Conservation (phyloP, 1,284 basidiomycete genomes). For the Xerocomus nothofagi region DNA sequence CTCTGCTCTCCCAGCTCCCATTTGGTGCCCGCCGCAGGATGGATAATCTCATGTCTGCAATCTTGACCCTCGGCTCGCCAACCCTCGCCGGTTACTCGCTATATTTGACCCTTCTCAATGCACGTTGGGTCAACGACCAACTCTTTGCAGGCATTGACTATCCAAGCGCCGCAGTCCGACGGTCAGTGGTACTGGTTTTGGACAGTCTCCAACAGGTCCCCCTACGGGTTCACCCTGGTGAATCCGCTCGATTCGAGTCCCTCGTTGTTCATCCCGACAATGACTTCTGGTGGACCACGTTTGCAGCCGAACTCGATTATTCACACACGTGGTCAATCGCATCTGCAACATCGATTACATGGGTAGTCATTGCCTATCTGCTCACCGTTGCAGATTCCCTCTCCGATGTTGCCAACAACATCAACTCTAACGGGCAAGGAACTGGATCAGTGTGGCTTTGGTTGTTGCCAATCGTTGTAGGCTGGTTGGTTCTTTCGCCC, state of each 20-base stretch:
- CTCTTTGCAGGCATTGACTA: constrained; percentile 26
- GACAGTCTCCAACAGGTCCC: constrained; percentile 34
- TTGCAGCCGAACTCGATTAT: constrained; percentile 28
- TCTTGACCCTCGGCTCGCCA: constrained; percentile 37
- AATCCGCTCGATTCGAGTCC: constrained; percentile 28
- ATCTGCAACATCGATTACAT: constrained; percentile 39
- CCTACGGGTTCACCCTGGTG: constrained; percentile 26
- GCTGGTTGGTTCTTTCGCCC: constrained; percentile 43
- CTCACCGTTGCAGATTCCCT: constrained; percentile 44
- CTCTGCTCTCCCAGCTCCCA: constrained; percentile 44
- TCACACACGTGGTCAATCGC: constrained; percentile 42
- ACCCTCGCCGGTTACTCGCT: constrained; percentile 36
- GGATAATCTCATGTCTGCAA: constrained; percentile 34
- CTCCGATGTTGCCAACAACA: constrained; percentile 19
- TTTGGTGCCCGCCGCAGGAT: constrained; percentile 34
- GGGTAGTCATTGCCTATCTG: constrained; percentile 45
- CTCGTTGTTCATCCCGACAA: constrained; percentile 36
- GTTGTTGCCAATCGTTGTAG: constrained; percentile 42
- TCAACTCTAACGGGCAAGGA: constrained; percentile 37
- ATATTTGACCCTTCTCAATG: constrained; percentile 34
- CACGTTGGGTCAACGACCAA: constrained; percentile 27
- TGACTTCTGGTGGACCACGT: constrained; percentile 32
- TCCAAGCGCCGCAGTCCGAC: constrained; percentile 15
- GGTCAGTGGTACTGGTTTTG: constrained; percentile 24
- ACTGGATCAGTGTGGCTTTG: constrained; percentile 43